Evolutionary conservation across 1,284 basidiomycete species (phyloP).

Genomic region (Microbotryum saponariae): DNA sequence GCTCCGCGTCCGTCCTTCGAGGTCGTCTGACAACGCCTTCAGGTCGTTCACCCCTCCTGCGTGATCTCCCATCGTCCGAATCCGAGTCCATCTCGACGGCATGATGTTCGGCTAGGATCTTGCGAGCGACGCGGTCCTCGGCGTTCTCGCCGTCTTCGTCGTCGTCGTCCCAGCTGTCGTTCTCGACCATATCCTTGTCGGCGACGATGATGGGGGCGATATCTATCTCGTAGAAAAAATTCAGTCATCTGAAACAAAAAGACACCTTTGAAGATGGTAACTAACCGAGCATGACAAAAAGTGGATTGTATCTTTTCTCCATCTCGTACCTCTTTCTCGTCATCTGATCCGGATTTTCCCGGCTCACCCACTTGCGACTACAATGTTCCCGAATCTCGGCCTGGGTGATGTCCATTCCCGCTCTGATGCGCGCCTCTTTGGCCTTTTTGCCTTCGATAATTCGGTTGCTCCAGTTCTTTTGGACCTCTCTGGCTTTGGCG

Average conservation of each 20-base stretch:
- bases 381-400: constrained; percentile 8
- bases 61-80: not conserved
- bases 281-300: constrained; percentile 20
- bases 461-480: not conserved
- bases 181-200: not conserved
- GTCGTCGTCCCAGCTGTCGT: constrained; percentile 8
- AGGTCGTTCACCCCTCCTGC: constrained; percentile 2
- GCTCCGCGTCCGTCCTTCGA: constrained; percentile 5
- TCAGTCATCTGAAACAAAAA: constrained; percentile 9
- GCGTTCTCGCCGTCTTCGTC: not conserved
- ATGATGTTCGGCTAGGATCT: not conserved
- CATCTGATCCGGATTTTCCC: constrained; percentile 16
- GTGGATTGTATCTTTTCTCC: constrained; percentile 21
- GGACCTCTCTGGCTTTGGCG: constrained; percentile 6
- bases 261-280: not conserved
- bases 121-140: not conserved
- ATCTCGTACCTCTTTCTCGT: not conserved
- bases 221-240: not conserved
- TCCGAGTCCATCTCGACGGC: not conserved
- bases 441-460: not conserved
- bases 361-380: constrained; percentile 17
- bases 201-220: not conserved
- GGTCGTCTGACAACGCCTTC: constrained; percentile 10
- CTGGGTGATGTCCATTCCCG: too few species aligned
- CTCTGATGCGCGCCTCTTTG: not conserved